Conservation (phyloP, 495 filamentous ascomycete species). For the Chaetomium cochliodes region DNA sequence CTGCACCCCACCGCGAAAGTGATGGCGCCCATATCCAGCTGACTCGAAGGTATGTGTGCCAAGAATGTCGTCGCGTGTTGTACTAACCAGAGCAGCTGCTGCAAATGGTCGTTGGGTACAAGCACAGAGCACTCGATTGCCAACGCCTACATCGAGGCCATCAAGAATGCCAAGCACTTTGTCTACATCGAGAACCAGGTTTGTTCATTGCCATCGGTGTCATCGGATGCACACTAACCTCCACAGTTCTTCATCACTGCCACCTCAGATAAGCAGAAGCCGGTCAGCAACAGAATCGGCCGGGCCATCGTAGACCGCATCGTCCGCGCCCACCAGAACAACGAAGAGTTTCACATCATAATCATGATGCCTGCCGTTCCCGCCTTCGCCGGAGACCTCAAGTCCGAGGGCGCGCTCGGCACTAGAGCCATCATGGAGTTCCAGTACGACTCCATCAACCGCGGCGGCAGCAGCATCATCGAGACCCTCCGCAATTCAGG, state of each 20-base stretch:
- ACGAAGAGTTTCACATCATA: conserved; percentile 78
- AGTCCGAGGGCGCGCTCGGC: conserved; percentile 72
- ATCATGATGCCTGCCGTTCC: conserved; percentile 87
- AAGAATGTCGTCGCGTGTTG: not conserved
- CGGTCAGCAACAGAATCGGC: conserved; percentile 84
- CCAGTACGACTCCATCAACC: conserved; percentile 72
- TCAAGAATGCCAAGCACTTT: conserved; percentile 77
- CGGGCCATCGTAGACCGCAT: conserved; percentile 87
- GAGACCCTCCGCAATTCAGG: conserved; percentile 71
- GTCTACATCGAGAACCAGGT: conserved; percentile 93
- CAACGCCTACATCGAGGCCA: conserved; percentile 83
- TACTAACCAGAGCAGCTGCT: conserved; percentile 46
- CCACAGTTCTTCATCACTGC: conserved; percentile 87
- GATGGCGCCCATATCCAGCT: conserved; percentile 43
- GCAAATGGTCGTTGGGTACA: conserved; percentile 71
- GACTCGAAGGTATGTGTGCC: conserved; percentile 39
- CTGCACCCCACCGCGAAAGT: not conserved
- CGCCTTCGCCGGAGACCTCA: conserved; percentile 85
- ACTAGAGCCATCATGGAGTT: conserved; percentile 97
- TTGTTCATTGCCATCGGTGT: not conserved
- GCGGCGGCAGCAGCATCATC: conserved; percentile 85
- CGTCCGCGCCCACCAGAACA: conserved; percentile 66
- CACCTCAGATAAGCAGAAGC: conserved; percentile 69
- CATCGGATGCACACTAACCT: not conserved
- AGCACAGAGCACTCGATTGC: conserved; percentile 79